Percentiles rank a stretch among this genome's conserved stretches.
phyloP scores from a whole-genome alignment of 306 rosid genomes.

The Vigna nakashimae region DNA sequence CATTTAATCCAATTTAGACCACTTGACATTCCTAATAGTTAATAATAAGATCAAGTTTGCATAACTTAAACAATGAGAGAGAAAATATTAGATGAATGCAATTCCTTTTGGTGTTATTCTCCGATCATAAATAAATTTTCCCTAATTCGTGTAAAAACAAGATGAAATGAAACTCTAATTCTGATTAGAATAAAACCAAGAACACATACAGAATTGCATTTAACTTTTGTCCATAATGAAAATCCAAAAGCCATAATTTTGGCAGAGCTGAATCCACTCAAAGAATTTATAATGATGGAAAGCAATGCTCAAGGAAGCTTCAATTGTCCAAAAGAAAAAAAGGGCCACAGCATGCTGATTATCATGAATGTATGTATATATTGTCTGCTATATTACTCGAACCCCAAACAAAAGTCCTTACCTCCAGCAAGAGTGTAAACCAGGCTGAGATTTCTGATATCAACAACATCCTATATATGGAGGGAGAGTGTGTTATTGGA shows the following conservation, averaged over 20 bases:
- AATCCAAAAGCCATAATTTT: not conserved
- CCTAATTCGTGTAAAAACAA: not conserved
- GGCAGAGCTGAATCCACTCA: not conserved
- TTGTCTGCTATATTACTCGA: not conserved
- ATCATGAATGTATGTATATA: not conserved
- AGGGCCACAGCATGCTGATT: not conserved
- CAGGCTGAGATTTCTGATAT: constrained; percentile 85
- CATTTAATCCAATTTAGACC: constrained; percentile 31
- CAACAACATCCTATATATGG: constrained; percentile 72
- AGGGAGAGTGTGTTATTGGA: not conserved
- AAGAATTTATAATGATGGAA: not conserved
- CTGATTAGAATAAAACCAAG: not conserved
- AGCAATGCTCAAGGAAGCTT: not conserved
- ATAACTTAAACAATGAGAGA: not conserved
- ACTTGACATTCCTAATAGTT: not conserved
- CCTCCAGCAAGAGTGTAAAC: constrained; percentile 98
- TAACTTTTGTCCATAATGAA: not conserved
- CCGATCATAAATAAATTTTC: not conserved
- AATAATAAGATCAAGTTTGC: constrained; percentile 15
- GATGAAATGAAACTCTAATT: not conserved
- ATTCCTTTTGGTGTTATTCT: not conserved
- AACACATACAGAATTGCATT: not conserved
- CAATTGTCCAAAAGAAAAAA: not conserved
- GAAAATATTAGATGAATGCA: not conserved
- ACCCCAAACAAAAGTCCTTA: constrained; percentile 27